Evolutionary conservation across 78 protist species (phyloP).

Genomic region (Cavenderia fasciculata): DNA sequence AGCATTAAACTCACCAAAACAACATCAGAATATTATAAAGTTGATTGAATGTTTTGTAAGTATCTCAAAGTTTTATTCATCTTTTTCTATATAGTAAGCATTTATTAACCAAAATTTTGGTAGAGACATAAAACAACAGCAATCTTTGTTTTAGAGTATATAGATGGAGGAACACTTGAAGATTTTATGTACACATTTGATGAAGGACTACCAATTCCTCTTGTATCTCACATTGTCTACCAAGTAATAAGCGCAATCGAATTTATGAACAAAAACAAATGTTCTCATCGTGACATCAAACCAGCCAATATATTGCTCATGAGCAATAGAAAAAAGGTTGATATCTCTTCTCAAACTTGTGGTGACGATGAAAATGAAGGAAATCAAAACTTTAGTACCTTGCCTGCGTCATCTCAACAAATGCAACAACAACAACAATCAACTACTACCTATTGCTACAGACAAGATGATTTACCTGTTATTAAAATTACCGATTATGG

Average conservation of each 20-base stretch:
- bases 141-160: slow-evolving; percentile 57
- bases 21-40: slow-evolving; percentile 54
- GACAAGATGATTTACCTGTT: slow-evolving; percentile 28
- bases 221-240: slow-evolving; percentile 29
- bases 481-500: slow-evolving; percentile 65
- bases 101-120: background rate
- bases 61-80: background rate
- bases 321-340: slow-evolving; percentile 22
- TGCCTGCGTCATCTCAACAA: too few relatives aligned
- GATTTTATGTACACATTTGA: slow-evolving; percentile 74
- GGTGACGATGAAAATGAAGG: background rate
- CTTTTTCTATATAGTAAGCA: background rate
- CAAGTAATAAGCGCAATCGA: slow-evolving; percentile 38
- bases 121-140: slow-evolving; percentile 72
- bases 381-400: background rate
- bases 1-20: slow-evolving; percentile 30
- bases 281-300: slow-evolving; percentile 66
- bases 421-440: too few relatives aligned
- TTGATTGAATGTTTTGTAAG: slow-evolving; percentile 71
- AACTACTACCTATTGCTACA: background rate
- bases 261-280: slow-evolving; percentile 50
- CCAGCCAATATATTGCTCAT: slow-evolving; percentile 60
- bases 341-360: too few relatives aligned
- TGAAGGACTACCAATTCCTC: slow-evolving; percentile 20
- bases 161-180: slow-evolving; percentile 71